These are phyloP conservation scores for Biscogniauxia marginata DNA, from an alignment of 2,329 filamentous ascomycete species.

Conservation along the genomic window DNA sequence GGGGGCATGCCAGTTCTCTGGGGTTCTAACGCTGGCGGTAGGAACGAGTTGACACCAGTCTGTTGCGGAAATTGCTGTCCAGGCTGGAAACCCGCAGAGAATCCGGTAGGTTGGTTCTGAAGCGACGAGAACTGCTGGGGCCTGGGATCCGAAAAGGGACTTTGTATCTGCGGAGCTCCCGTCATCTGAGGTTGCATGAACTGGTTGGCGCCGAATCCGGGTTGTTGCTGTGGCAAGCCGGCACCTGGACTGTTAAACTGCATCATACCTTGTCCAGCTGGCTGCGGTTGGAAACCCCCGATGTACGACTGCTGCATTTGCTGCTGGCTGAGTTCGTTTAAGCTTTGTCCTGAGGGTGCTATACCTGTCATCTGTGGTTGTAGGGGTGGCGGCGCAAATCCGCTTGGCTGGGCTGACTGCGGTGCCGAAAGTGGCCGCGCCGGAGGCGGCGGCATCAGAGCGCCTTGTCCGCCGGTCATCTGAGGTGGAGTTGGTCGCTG, in stretches of 20 bases:
- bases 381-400: slow-evolving; percentile 71
- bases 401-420: slow-evolving; percentile 71
- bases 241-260: slow-evolving; percentile 36
- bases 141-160: slow-evolving; percentile 41
- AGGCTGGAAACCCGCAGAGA: slow-evolving; percentile 40
- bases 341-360: slow-evolving; percentile 71
- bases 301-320: slow-evolving; percentile 62
- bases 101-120: slow-evolving; percentile 66
- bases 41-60: slow-evolving; percentile 54
- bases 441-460: slow-evolving; percentile 73
- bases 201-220: slow-evolving; percentile 39
- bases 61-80: slow-evolving; percentile 46
- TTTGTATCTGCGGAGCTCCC: slow-evolving; percentile 40
- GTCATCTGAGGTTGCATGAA: slow-evolving; percentile 45
- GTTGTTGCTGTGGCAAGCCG: slow-evolving; percentile 36
- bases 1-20: slow-evolving; percentile 54
- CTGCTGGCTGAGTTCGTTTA: slow-evolving; percentile 69
- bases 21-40: slow-evolving; percentile 60
- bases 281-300: slow-evolving; percentile 38
- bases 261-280: slow-evolving; percentile 39
- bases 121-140: slow-evolving; percentile 45
- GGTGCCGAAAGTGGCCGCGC: slow-evolving; percentile 84
- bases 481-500: slow-evolving; percentile 73
- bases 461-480: slow-evolving; percentile 54
- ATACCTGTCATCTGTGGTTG: slow-evolving; percentile 85